phyloP scores from a whole-genome alignment of 306 rosid genomes.

The Phaseolus lunatus region DNA sequence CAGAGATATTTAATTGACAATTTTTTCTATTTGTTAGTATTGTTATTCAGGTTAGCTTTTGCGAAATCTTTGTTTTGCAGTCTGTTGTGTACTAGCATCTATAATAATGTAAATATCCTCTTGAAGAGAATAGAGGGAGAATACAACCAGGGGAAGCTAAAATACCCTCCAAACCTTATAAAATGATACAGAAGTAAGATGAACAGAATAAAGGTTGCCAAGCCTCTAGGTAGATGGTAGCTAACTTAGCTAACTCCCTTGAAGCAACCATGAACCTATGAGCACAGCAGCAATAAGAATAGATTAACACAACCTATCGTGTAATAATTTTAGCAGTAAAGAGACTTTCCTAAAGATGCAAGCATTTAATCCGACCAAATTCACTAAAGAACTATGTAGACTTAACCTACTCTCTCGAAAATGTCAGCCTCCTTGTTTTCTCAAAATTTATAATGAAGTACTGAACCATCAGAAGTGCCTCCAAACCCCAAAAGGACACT shows the following conservation, averaged over 20 bases:
- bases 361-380: background rate
- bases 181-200: constrained; percentile 6
- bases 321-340: background rate
- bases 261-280: constrained; percentile 1
- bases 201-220: background rate
- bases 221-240: background rate
- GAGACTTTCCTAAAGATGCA: constrained; percentile 4
- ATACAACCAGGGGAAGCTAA: constrained; percentile 9
- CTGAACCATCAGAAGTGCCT: background rate
- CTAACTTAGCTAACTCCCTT: constrained; percentile 11
- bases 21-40: background rate
- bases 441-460: background rate
- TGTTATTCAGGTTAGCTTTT: background rate
- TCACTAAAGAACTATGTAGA: background rate
- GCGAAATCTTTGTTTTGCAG: background rate
- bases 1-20: constrained; percentile 5
- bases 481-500: background rate
- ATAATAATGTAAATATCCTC: constrained; percentile 7
- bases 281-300: background rate
- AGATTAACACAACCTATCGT: background rate
- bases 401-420: background rate
- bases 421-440: background rate
- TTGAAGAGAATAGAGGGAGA: constrained; percentile 25
- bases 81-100: background rate
- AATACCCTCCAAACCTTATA: background rate